These are phyloP conservation scores for Thelonectria olida DNA, from an alignment of 2,329 filamentous ascomycete genomes.

Conservation along the genomic window DNA sequence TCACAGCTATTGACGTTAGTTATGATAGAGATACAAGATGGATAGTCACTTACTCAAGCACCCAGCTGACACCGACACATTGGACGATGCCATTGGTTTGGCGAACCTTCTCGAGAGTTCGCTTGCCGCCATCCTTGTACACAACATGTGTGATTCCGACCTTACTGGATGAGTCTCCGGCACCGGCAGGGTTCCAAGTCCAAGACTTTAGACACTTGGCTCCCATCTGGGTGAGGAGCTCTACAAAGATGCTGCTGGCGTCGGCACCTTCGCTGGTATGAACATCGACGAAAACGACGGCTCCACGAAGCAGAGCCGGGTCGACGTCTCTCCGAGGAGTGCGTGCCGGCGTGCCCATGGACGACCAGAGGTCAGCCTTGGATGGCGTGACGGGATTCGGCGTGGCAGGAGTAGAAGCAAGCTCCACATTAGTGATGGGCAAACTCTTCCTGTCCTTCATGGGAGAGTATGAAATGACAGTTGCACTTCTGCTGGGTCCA, in stretches of 20 bases:
- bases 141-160: conserved; percentile 88
- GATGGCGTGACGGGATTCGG: conserved; percentile 51
- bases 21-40: neutral
- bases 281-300: conserved; percentile 84
- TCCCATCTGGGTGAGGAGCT: conserved; percentile 82
- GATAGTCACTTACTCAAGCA: conserved; percentile 75
- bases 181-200: conserved; percentile 71
- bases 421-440: conserved; percentile 29
- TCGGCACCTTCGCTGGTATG: conserved; percentile 84
- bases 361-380: conserved; percentile 64
- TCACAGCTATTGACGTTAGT: conserved; percentile 69
- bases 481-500: conserved; percentile 57
- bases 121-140: conserved; percentile 85
- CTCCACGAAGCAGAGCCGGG: conserved; percentile 69
- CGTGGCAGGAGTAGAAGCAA: conserved; percentile 42
- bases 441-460: conserved; percentile 52
- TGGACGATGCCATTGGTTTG: conserved; percentile 78
- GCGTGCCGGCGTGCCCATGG: conserved; percentile 63
- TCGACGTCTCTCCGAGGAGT: conserved; percentile 65
- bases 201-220: conserved; percentile 81
- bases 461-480: conserved; percentile 64
- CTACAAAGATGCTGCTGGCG: conserved; percentile 82
- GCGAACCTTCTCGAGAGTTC: conserved; percentile 83
- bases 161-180: conserved; percentile 56
- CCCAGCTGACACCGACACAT: conserved; percentile 89